A percentile compares a stretch with the other conserved stretches of the same genome.
Conservation (phyloP, 2,329 filamentous ascomycete genomes). For the Penicillium sp. region DNA sequence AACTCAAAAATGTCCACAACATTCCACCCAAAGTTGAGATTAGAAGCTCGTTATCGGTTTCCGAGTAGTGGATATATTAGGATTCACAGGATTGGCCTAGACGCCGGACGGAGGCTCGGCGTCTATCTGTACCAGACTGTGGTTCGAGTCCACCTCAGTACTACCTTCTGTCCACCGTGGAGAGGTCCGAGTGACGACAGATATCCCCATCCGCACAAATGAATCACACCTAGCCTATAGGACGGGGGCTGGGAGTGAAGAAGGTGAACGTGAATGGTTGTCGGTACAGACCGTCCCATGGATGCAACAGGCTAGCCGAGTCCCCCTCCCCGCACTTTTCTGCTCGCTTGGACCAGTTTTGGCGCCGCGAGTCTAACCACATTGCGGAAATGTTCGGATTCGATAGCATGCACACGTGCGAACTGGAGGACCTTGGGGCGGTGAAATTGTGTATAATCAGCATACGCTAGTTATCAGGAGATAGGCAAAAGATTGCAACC, state of each 20-base stretch:
- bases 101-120: not conserved
- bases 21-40: not conserved
- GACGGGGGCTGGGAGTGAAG: not conserved
- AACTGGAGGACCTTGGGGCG: not conserved
- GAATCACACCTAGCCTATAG: not conserved
- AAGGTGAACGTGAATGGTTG: not conserved
- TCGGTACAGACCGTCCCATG: conserved; percentile 6
- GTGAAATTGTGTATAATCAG: not conserved
- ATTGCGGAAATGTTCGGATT: not conserved
- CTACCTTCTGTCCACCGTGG: conserved; percentile 3
- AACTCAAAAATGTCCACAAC: not conserved
- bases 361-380: not conserved
- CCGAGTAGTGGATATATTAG: not conserved
- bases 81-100: not conserved
- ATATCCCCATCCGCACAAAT: conserved; percentile 4
- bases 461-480: not conserved
- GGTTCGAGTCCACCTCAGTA: conserved; percentile 5
- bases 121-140: not conserved
- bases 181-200: conserved; percentile 2
- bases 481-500: not conserved
- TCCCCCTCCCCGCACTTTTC: conserved; percentile 19
- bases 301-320: conserved; percentile 12
- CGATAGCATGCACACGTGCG: not conserved
- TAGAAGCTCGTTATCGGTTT: not conserved
- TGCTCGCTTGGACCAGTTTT: conserved; percentile 3